Evolutionary conservation across 2,329 filamentous ascomycete species (phyloP).

Genomic region (Nannizziopsis arthrosporioides): DNA sequence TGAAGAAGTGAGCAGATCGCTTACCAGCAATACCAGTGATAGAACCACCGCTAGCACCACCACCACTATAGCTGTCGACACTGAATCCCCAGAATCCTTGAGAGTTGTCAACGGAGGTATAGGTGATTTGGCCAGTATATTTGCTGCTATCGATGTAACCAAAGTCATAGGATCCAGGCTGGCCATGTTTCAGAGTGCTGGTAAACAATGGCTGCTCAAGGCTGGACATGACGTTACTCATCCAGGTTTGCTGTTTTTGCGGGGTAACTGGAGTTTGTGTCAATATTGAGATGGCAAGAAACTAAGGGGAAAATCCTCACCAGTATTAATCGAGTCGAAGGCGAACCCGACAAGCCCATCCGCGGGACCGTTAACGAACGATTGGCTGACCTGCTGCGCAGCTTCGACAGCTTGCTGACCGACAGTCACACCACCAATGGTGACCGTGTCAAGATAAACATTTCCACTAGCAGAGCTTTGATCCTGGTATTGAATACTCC

Average conservation of each 20-base stretch:
- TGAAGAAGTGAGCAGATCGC: constrained; percentile 8
- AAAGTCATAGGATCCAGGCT: constrained; percentile 60
- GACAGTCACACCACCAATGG: no score
- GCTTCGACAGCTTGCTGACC: no score
- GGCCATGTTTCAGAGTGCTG: constrained; percentile 50
- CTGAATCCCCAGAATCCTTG: constrained; percentile 59
- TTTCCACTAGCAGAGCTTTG: no score
- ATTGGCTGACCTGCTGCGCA: no score
- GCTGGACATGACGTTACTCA: constrained; percentile 14
- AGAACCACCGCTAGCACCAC: constrained; percentile 15
- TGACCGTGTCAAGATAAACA: no score
- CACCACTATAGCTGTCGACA: constrained; percentile 46
- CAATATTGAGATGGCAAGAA: no score
- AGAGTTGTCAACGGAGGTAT: constrained; percentile 48
- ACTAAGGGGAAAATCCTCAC: no score
- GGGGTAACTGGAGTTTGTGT: no score
- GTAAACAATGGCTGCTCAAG: constrained; percentile 59
- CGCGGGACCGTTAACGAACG: no score
- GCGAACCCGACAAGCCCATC: no score
- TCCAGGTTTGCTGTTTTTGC: no score
- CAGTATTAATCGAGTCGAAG: no score
- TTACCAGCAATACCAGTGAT: constrained; percentile 15
- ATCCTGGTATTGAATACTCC: constrained; percentile 37
- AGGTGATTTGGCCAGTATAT: constrained; percentile 51
- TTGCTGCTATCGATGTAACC: constrained; percentile 55